Percentiles rank a stretch among this genome's conserved stretches.
These are phyloP conservation scores for Amylocarpus encephaloides DNA, from an alignment of 2,329 filamentous ascomycete species.

Conservation along the genomic window DNA sequence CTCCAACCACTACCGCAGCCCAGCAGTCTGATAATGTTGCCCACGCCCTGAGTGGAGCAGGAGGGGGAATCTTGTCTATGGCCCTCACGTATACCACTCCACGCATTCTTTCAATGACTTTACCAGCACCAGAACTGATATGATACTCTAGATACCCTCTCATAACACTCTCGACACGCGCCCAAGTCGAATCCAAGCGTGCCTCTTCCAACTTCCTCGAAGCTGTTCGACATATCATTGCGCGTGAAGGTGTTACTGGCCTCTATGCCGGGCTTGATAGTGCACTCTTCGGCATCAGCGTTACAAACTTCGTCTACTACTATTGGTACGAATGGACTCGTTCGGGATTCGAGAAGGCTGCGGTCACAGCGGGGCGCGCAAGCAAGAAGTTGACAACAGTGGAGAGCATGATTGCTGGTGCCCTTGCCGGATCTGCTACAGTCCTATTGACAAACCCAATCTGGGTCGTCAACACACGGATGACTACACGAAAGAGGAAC, in stretches of 20 bases:
- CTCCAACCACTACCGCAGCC: slow-evolving; percentile 28
- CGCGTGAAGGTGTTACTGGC: slow-evolving; percentile 81
- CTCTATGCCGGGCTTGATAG: slow-evolving; percentile 92
- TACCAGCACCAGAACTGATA: not conserved
- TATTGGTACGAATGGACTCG: slow-evolving; percentile 99
- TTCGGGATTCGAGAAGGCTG: slow-evolving; percentile 75
- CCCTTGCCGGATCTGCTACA: slow-evolving; percentile 86
- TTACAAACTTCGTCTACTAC: slow-evolving; percentile 99
- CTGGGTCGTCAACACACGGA: slow-evolving; percentile 97
- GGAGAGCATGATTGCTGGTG: slow-evolving; percentile 92
- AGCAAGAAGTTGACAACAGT: slow-evolving; percentile 80
- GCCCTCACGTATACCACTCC: slow-evolving; percentile 69
- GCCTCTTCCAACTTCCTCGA: slow-evolving; percentile 78
- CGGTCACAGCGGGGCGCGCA: slow-evolving; percentile 63
- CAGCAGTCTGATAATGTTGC: slow-evolving; percentile 91
- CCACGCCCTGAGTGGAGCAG: slow-evolving; percentile 86
- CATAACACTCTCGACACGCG: slow-evolving; percentile 93
- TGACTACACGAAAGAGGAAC: slow-evolving; percentile 76
- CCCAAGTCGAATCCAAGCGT: slow-evolving; percentile 94
- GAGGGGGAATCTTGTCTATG: slow-evolving; percentile 93
- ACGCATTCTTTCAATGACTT: not conserved
- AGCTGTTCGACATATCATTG: slow-evolving; percentile 78
- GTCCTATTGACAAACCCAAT: slow-evolving; percentile 97
- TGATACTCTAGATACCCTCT: slow-evolving; percentile 67
- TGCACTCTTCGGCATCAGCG: slow-evolving; percentile 92